Evolutionary conservation across 2,329 filamentous ascomycete species (phyloP).

Genomic region (Penicillium sp.): DNA sequence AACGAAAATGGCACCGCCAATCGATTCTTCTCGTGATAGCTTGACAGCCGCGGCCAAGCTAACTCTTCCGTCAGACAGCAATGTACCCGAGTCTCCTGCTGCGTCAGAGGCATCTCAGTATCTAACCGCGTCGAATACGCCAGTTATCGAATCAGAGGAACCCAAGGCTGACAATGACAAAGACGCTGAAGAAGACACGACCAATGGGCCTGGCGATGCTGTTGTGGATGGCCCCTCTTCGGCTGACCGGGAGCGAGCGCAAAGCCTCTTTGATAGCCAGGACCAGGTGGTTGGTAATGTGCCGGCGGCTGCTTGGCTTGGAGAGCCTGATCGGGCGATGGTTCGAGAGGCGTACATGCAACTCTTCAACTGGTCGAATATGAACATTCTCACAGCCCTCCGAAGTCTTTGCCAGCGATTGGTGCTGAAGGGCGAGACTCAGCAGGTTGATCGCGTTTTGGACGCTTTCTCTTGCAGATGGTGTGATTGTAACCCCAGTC

Average conservation of each 20-base stretch:
- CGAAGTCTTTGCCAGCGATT: slow-evolving; percentile 80
- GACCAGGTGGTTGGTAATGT: slow-evolving; percentile 79
- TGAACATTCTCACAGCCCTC: slow-evolving; percentile 77
- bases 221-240: slow-evolving; percentile 47
- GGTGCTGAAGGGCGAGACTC: slow-evolving; percentile 85
- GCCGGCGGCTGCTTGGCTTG: slow-evolving; percentile 84
- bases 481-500: slow-evolving; percentile 89
- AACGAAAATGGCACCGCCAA: slow-evolving; percentile 14
- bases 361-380: slow-evolving; percentile 79
- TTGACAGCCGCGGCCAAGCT: slow-evolving; percentile 26
- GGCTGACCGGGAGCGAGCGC: slow-evolving; percentile 75
- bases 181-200: slow-evolving; percentile 19
- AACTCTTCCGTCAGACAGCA: slow-evolving; percentile 26
- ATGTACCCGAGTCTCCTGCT: slow-evolving; percentile 33
- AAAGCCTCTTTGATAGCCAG: slow-evolving; percentile 76
- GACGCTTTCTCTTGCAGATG: slow-evolving; percentile 86
- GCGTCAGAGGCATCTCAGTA: slow-evolving; percentile 46
- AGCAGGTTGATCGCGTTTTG: slow-evolving; percentile 93
- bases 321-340: slow-evolving; percentile 57
- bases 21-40: slow-evolving; percentile 26
- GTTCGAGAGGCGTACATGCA: slow-evolving; percentile 84
- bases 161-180: slow-evolving; percentile 11
- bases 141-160: slow-evolving; percentile 37
- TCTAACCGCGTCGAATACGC: slow-evolving; percentile 47
- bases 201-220: slow-evolving; percentile 20